A percentile compares a stretch with the other conserved stretches of the same genome.
phyloP scores from a whole-genome alignment of 176 grass and related monocot species.

The Oryza rufipogon region DNA sequence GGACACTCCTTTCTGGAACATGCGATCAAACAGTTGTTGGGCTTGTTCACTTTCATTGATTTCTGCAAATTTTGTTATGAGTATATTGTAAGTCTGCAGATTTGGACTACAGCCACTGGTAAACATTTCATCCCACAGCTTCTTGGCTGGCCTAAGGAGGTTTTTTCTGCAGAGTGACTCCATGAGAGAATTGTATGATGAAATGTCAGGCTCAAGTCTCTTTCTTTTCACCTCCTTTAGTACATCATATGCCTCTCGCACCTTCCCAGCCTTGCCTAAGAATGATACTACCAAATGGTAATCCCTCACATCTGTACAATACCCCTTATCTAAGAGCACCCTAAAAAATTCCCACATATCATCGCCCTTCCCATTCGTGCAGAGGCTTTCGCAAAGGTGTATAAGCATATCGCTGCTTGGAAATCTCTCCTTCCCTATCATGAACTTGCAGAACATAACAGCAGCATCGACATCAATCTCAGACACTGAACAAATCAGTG shows the following conservation, averaged over 20 bases:
- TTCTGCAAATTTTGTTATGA: conserved; percentile 77
- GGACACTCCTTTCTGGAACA: conserved; percentile 67
- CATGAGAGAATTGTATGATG: conserved; percentile 84
- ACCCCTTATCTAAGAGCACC: conserved; percentile 61
- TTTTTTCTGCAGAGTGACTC: conserved; percentile 72
- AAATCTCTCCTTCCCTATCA: conserved; percentile 63
- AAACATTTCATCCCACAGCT: conserved; percentile 99
- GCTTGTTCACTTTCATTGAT: conserved; percentile 64
- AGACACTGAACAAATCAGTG: conserved; percentile 61
- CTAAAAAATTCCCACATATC: conserved; percentile 68
- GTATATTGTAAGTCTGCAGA: conserved; percentile 89
- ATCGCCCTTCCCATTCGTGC: conserved; percentile 62
- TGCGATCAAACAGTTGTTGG: conserved; percentile 72
- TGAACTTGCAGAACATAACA: conserved; percentile 71
- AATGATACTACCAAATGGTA: conserved; percentile 77
- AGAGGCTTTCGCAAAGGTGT: conserved; percentile 64
- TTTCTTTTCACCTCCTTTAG: conserved; percentile 81
- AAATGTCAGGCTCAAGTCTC: conserved; percentile 65
- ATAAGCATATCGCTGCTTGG: conserved; percentile 48
- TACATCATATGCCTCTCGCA: conserved; percentile 89
- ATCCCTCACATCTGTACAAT: conserved; percentile 45
- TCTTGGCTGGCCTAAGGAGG: conserved; percentile 84
- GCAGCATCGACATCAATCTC: conserved; percentile 65
- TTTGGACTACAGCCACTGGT: conserved; percentile 64
- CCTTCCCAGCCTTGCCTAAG: conserved; percentile 79